phyloP scores from a whole-genome alignment of 2,329 filamentous ascomycete species.

The Leptodontidium sp. region DNA sequence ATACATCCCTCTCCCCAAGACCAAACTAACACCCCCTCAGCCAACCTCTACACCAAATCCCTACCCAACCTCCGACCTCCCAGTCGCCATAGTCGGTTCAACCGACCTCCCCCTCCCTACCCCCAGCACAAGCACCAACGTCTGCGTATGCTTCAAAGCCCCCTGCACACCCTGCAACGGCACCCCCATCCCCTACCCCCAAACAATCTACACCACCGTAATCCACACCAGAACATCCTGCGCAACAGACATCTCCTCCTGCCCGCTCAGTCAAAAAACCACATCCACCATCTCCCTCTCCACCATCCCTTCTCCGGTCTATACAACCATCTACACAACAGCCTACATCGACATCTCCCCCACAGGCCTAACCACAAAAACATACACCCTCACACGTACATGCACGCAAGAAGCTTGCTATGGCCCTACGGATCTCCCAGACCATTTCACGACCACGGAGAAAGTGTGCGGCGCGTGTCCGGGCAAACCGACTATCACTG shows the following conservation, averaged over 20 bases:
- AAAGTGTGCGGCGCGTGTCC: slow-evolving; percentile 14
- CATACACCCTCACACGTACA: slow-evolving; percentile 12
- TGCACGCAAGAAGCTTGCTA: not conserved
- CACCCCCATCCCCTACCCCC: not conserved
- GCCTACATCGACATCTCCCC: slow-evolving; percentile 19
- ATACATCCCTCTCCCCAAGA: no score
- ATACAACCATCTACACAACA: slow-evolving; percentile 16
- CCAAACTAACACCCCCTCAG: not conserved
- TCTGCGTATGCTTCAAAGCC: not conserved
- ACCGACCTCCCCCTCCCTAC: not conserved
- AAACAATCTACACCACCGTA: not conserved
- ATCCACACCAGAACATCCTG: slow-evolving; percentile 11
- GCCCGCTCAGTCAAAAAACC: not conserved
- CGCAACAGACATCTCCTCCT: not conserved
- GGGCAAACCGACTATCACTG: slow-evolving; percentile 10
- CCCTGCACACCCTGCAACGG: not conserved
- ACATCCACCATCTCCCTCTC: slow-evolving; percentile 1
- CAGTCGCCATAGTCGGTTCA: not conserved
- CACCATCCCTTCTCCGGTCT: not conserved
- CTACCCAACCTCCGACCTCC: not conserved
- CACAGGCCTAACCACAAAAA: slow-evolving; percentile 17
- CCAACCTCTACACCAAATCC: not conserved
- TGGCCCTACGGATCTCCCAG: not conserved
- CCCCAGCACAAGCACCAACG: not conserved
- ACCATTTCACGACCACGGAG: slow-evolving; percentile 8